A percentile compares a stretch with the other conserved stretches of the same genome.
These are phyloP conservation scores for Saposhnikovia divaricata DNA, from an alignment of 129 eudicot genomes.

Conservation along the genomic window DNA sequence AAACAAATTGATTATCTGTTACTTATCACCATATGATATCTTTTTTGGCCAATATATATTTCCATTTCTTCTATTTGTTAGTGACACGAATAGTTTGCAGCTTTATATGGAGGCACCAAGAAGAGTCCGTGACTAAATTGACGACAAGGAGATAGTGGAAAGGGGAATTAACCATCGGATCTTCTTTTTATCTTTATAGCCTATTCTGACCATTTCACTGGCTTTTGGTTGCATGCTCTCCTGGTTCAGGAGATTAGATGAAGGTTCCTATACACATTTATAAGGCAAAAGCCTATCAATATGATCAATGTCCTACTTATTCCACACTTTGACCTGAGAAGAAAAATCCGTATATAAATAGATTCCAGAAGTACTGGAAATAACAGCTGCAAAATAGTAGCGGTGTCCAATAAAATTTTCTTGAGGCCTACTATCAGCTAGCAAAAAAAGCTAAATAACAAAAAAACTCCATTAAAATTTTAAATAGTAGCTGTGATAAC, in stretches of 20 bases:
- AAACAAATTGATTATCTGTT: too few relatives aligned
- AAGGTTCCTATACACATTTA: background rate
- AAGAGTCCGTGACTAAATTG: background rate
- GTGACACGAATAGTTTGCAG: background rate
- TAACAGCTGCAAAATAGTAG: too few relatives aligned
- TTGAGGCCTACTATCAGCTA: too few relatives aligned
- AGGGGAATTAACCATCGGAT: conserved; percentile 20
- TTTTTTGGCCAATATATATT: too few relatives aligned
- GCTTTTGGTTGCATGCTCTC: conserved; percentile 9
- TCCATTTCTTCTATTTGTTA: background rate
- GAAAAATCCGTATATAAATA: too few relatives aligned
- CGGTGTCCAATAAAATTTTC: too few relatives aligned
- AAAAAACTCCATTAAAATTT: too few relatives aligned
- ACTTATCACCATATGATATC: too few relatives aligned
- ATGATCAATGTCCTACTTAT: conserved; percentile 24
- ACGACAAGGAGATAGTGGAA: background rate
- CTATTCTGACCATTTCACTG: conserved; percentile 14
- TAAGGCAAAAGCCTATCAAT: conserved; percentile 24
- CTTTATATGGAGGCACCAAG: too few relatives aligned
- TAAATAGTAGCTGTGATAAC: too few relatives aligned
- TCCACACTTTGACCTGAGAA: conserved; percentile 29
- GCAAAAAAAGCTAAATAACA: too few relatives aligned
- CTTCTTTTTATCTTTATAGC: conserved; percentile 35
- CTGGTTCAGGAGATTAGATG: background rate
- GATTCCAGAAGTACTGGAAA: too few relatives aligned